These are phyloP conservation scores for Begonia peltatifolia DNA, from an alignment of 306 rosid species.

Conservation along the genomic window DNA sequence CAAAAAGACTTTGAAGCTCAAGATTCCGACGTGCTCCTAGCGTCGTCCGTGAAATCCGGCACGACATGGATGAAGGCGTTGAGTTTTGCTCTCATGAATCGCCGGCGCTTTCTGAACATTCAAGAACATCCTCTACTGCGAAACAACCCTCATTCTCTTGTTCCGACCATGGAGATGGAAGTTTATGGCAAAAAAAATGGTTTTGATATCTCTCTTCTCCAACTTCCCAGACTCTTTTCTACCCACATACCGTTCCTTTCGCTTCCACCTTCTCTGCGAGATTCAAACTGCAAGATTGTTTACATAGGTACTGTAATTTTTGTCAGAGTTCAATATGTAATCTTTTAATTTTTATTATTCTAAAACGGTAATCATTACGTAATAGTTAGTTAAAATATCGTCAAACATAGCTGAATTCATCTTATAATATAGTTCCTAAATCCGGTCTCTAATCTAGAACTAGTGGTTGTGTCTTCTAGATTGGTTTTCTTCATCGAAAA, in stretches of 20 bases:
- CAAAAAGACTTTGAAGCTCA: neutral
- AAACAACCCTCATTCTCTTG: constrained; percentile 10
- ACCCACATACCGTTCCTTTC: constrained; percentile 11
- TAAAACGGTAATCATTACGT: too few relatives aligned
- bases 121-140: constrained; percentile 6
- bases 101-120: neutral
- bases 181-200: neutral
- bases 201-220: neutral
- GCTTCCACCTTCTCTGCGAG: constrained; percentile 4
- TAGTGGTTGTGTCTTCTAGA: too few relatives aligned
- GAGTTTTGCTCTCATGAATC: constrained; percentile 7
- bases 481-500: too few relatives aligned
- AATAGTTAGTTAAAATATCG: too few relatives aligned
- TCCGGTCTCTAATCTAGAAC: too few relatives aligned
- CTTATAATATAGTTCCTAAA: too few relatives aligned
- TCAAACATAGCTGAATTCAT: too few relatives aligned
- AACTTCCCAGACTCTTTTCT: constrained; percentile 12
- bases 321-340: too few relatives aligned
- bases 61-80: constrained; percentile 25
- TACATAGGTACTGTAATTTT: constrained; percentile 3
- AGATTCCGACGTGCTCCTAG: constrained; percentile 7
- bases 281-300: constrained; percentile 17
- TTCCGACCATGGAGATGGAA: constrained; percentile 4
- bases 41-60: constrained; percentile 13
- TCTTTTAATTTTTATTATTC: too few relatives aligned